Base-by-base conservation (phyloP, 164 flowering plant species). In the Piper longum region DNA sequence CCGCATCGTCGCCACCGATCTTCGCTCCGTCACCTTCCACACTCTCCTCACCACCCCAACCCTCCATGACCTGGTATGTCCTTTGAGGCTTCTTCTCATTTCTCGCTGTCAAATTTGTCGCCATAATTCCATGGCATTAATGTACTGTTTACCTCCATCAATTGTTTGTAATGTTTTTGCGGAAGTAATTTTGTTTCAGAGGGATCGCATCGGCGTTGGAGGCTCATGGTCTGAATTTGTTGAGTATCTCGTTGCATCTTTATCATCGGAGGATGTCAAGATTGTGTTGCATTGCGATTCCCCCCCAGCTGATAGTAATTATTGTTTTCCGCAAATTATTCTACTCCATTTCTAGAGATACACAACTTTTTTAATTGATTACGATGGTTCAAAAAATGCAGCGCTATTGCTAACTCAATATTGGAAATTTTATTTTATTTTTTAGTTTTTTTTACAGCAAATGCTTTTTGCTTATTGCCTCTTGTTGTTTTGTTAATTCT, bases 161-260 rank as follows among this genome's bases (percentile, higher is more conserved):
- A 26, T 26, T 26, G 36, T 26, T 26, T 26, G 36, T 26, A 26
- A 26, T 26, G 36, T 26, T 26, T 26, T 0, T 26, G 36, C 36
- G 52, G 9, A 9, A 9, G 14, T 48, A 48, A 9, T 48, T 48
- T 3, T 48, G 52, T 48, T 48, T 48, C 85, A 91, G 95, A 83
- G 83, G 71, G 92, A 84, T 61, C 69, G 60, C 63, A 72, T 79
- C 71, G 98, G 98, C 61, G 69, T 89, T 54, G 92, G 91, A 63
- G 95, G 92, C 56, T 74, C 88, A 18, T 85, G 85, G 91, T 76
- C 81, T 13, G 91, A 87, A 52, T 91, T 89, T 76, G 54, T 89
- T 18, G 88, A 82, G 61, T 91, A 91, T 72, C 56, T 86, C 1
- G 39, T 71, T 7, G 76, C 86, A 64, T 87, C 96, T 41, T 4